phyloP scores from a whole-genome alignment of 1,139 yeast species.

The Protomyces inundatus region DNA sequence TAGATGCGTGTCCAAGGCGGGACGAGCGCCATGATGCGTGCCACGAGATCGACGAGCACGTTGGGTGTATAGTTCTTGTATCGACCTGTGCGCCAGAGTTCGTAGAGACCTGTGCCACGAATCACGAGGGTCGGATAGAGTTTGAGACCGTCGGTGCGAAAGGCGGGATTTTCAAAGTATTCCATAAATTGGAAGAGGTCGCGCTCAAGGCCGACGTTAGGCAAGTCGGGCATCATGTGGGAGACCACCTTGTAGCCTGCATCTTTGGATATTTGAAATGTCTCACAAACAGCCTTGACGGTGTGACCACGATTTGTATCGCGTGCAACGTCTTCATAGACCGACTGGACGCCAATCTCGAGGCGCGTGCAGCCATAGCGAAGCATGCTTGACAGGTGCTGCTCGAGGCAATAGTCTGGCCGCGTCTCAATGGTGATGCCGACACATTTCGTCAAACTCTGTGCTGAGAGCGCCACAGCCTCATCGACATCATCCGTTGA shows the following conservation, averaged over 20 bases:
- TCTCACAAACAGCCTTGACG: slow-evolving; percentile 90
- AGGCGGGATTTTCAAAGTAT: slow-evolving; percentile 93
- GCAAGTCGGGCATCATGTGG: slow-evolving; percentile 99
- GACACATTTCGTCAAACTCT: slow-evolving; percentile 92
- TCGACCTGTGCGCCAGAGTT: slow-evolving; percentile 93
- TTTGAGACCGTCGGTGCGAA: slow-evolving; percentile 94
- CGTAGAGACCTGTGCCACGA: slow-evolving; percentile 95
- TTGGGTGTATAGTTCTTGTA: slow-evolving; percentile 93
- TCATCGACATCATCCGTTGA: slow-evolving; percentile 85
- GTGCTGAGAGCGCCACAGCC: slow-evolving; percentile 85
- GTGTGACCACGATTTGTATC: slow-evolving; percentile 99
- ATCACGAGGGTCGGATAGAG: slow-evolving; percentile 93
- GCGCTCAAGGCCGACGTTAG: slow-evolving; percentile 97
- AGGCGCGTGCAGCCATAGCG: slow-evolving; percentile 93
- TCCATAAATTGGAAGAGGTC: slow-evolving; percentile 93
- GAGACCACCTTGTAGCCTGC: slow-evolving; percentile 97
- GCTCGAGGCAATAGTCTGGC: slow-evolving; percentile 96
- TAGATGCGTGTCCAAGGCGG: slow-evolving; percentile 99
- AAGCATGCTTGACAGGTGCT: slow-evolving; percentile 92
- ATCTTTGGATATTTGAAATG: slow-evolving; percentile 91
- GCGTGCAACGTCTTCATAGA: slow-evolving; percentile 96
- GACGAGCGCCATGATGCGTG: slow-evolving; percentile 87
- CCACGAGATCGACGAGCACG: slow-evolving; percentile 88
- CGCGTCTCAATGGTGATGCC: slow-evolving; percentile 98
- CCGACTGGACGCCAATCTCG: slow-evolving; percentile 95